Conservation (phyloP, 2,329 filamentous ascomycete species). For the Penicillium fuscoglaucum region DNA sequence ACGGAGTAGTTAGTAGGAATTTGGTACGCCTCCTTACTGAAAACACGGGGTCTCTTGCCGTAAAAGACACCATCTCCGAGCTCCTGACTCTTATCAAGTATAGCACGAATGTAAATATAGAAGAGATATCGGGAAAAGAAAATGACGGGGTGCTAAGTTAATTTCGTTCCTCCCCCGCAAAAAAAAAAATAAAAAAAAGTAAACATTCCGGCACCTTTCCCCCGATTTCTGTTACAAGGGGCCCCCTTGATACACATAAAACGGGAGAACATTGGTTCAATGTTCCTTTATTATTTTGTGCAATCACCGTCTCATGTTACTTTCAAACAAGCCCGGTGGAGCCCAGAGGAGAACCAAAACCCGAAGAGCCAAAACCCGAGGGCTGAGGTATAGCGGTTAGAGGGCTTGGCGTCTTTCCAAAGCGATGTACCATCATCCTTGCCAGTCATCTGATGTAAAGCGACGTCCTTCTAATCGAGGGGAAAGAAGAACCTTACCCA, state of each 20-base stretch:
- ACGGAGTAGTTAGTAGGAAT: not conserved
- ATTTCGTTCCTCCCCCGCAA: not conserved
- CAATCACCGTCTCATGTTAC: constrained; percentile 5
- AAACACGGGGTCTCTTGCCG: constrained; percentile 5
- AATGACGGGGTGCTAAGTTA: not conserved
- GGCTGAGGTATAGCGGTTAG: constrained; percentile 4
- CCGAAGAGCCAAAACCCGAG: not conserved
- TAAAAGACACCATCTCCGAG: constrained; percentile 11
- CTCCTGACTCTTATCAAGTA: not conserved
- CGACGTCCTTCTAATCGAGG: not conserved
- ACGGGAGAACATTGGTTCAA: too few relatives aligned
- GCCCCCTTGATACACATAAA: not conserved
- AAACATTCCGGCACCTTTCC: not conserved
- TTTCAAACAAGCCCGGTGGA: constrained; percentile 5
- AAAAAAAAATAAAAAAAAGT: not conserved
- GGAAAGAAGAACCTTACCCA: not conserved
- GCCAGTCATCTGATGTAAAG: constrained; percentile 17
- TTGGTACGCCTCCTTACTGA: constrained; percentile 16
- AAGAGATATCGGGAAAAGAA: not conserved
- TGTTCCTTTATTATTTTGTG: not conserved
- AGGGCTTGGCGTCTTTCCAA: constrained; percentile 6
- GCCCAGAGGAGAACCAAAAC: not conserved
- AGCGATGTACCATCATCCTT: constrained; percentile 1
- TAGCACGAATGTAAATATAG: not conserved
- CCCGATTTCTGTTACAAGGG: not conserved